A percentile compares a stretch with the other conserved stretches of the same genome.
Conservation (phyloP, 1,284 basidiomycete species). For the Waitea zeae region DNA sequence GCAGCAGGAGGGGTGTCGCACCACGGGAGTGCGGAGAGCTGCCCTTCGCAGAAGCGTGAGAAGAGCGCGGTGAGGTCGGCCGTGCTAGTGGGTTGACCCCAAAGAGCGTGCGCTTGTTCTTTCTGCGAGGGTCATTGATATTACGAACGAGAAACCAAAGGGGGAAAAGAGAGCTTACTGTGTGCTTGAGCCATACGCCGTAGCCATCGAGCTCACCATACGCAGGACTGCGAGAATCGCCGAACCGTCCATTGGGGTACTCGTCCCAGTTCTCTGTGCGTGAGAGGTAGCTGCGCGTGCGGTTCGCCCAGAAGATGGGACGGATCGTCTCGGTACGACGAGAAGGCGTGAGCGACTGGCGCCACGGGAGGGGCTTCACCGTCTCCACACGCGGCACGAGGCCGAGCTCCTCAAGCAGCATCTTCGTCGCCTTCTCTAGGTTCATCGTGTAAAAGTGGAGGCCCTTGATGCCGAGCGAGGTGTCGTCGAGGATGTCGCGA, state of each 20-base stretch:
- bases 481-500: no score
- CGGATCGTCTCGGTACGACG: slow-evolving; percentile 33
- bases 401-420: slow-evolving; percentile 66
- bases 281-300: slow-evolving; percentile 57
- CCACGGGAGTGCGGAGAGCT: slow-evolving; percentile 73
- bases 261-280: slow-evolving; percentile 91
- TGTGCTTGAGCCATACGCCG: no score
- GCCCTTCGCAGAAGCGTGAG: slow-evolving; percentile 59
- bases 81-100: slow-evolving; percentile 62
- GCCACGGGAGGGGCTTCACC: slow-evolving; percentile 19
- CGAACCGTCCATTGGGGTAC: slow-evolving; percentile 98
- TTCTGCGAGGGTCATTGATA: no score
- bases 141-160: no score
- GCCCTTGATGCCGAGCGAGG: no score
- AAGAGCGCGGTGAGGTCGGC: slow-evolving; percentile 72
- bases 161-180: no score
- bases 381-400: no score
- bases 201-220: slow-evolving; percentile 72
- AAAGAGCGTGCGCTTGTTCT: no score
- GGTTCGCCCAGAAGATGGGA: slow-evolving; percentile 26
- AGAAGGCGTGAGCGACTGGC: no score
- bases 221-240: slow-evolving; percentile 92
- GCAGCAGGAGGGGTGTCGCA: slow-evolving; percentile 70
- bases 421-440: slow-evolving; percentile 87
- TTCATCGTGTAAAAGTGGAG: slow-evolving; percentile 97